A percentile compares a stretch with the other conserved stretches of the same genome.
Conservation (phyloP, 257 asterid genomes). For the Galeopsis tetrahit region DNA sequence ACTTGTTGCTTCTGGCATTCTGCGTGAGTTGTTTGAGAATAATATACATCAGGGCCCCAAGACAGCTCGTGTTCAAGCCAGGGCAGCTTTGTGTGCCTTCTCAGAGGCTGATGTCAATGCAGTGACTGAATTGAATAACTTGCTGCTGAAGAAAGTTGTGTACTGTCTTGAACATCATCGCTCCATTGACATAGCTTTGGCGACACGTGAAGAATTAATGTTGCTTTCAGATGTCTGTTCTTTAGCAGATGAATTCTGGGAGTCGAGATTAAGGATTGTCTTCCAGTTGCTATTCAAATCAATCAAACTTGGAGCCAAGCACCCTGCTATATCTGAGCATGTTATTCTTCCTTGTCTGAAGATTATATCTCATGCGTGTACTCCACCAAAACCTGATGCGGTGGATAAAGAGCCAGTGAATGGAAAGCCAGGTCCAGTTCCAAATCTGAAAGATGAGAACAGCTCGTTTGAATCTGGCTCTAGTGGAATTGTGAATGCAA, state of each 20-base stretch:
- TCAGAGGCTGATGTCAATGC: conserved; percentile 93
- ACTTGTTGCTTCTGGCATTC: conserved; percentile 90
- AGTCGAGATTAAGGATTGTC: conserved; percentile 87
- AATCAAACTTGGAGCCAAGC: conserved; percentile 94
- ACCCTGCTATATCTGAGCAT: conserved; percentile 98
- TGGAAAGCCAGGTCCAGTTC: conserved; percentile 63
- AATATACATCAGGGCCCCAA: conserved; percentile 98
- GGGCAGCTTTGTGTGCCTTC: conserved; percentile 98
- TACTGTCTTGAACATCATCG: conserved; percentile 99
- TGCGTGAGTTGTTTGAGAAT: conserved; percentile 95
- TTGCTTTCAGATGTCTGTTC: conserved; percentile 94
- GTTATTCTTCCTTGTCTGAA: conserved; percentile 95
- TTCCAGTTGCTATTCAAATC: conserved; percentile 93
- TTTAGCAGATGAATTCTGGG: conserved; percentile 98
- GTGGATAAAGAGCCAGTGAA: conserved; percentile 73
- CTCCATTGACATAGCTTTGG: conserved; percentile 93
- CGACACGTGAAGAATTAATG: conserved; percentile 92
- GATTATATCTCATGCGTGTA: conserved; percentile 91
- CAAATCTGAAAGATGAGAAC: conserved; percentile 69
- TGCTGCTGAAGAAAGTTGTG: conserved; percentile 84
- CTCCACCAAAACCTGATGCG: conserved; percentile 95
- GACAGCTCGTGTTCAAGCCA: conserved; percentile 95
- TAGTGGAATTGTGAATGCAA: conserved; percentile 54
- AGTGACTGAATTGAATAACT: conserved; percentile 82
- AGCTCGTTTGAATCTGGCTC: conserved; percentile 59